phyloP scores from a whole-genome alignment of 2,329 filamentous ascomycete species.

The Pseudofabraea citricarpa region DNA sequence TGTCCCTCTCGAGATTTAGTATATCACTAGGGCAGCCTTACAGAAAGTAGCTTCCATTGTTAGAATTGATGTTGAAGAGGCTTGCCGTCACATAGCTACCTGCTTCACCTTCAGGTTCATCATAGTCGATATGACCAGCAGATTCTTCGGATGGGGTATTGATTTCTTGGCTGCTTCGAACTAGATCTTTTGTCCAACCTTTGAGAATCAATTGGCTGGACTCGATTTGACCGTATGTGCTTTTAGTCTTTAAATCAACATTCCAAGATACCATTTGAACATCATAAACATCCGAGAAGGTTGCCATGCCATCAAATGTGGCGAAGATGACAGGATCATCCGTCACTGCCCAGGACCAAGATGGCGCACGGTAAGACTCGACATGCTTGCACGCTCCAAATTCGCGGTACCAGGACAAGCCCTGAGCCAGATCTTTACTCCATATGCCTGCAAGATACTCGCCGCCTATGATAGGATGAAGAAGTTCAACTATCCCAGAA shows the following conservation, averaged over 20 bases:
- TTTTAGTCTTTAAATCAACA: not conserved
- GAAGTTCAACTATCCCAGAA: constrained; percentile 14
- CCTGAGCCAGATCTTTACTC: constrained; percentile 14
- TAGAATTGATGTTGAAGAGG: not conserved
- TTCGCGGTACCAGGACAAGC: constrained; percentile 12
- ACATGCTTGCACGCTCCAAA: not conserved
- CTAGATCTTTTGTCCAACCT: not conserved
- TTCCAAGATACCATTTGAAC: not conserved
- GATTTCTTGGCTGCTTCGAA: not conserved
- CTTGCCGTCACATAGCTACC: not conserved
- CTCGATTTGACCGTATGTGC: not conserved
- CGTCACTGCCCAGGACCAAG: constrained; percentile 21
- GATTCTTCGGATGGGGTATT: not conserved
- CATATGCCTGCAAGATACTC: constrained; percentile 22
- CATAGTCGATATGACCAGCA: not conserved
- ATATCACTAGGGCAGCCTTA: not conserved
- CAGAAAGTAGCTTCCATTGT: not conserved
- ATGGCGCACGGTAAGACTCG: constrained; percentile 11
- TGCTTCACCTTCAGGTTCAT: not conserved
- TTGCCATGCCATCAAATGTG: not conserved
- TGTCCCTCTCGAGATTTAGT: not conserved
- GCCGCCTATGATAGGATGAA: constrained; percentile 6
- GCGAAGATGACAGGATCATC: not conserved
- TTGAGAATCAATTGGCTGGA: not conserved
- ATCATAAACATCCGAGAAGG: not conserved